phyloP scores from a whole-genome alignment of 805 yeast genomes.

The Saccharomycopsis sp. region DNA sequence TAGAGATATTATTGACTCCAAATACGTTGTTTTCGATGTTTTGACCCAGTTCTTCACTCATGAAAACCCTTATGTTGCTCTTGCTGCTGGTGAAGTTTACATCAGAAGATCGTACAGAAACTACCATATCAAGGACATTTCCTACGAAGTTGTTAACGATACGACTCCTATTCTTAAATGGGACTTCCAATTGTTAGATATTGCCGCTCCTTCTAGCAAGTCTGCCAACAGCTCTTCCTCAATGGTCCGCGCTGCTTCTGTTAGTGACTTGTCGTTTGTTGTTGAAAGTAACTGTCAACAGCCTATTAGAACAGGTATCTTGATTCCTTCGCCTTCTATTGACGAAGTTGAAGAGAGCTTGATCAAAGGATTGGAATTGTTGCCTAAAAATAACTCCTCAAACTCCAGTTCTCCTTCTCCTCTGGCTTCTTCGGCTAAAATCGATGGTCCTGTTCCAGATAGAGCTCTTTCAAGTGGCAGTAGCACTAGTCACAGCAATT shows the following conservation, averaged over 20 bases:
- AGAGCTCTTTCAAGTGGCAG: constrained; percentile 26
- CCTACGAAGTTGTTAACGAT: constrained; percentile 37
- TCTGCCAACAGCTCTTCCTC: constrained; percentile 33
- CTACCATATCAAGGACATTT: constrained; percentile 74
- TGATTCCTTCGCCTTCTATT: constrained; percentile 72
- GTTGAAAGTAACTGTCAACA: constrained; percentile 60
- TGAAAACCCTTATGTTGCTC: constrained; percentile 78
- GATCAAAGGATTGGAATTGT: constrained; percentile 62
- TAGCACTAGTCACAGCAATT: too few species aligned
- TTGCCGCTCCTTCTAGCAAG: constrained; percentile 47
- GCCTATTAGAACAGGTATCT: constrained; percentile 76
- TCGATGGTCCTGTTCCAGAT: constrained; percentile 43
- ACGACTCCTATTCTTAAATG: constrained; percentile 66
- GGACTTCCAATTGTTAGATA: constrained; percentile 78
- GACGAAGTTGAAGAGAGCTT: constrained; percentile 88
- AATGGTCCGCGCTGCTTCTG: constrained; percentile 84
- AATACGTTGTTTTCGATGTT: constrained; percentile 93
- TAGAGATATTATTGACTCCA: constrained; percentile 91
- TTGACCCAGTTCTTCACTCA: constrained; percentile 84
- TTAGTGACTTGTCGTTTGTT: constrained; percentile 83
- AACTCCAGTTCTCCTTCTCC: constrained; percentile 30
- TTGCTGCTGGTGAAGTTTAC: constrained; percentile 96
- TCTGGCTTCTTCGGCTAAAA: constrained; percentile 26
- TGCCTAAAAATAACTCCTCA: constrained; percentile 47
- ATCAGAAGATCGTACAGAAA: constrained; percentile 96